A percentile compares a stretch with the other conserved stretches of the same genome.
phyloP scores from a whole-genome alignment of 2,329 filamentous ascomycete genomes.

The Ascochyta koolunga region DNA sequence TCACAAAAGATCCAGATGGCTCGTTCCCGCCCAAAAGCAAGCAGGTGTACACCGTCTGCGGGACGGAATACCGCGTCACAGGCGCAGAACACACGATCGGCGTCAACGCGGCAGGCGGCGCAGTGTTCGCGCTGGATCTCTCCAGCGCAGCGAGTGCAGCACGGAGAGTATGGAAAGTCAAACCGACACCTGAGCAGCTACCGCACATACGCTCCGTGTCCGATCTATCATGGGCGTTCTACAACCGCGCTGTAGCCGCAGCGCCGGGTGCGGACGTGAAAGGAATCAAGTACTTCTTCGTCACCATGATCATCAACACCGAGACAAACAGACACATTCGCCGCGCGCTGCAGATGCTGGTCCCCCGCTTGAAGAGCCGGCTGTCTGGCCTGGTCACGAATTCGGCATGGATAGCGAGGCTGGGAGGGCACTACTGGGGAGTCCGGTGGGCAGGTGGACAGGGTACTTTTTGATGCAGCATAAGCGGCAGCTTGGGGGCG shows the following conservation, averaged over 20 bases:
- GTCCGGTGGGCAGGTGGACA: conserved; percentile 21
- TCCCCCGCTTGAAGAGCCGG: not conserved
- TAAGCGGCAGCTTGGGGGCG: conserved; percentile 19
- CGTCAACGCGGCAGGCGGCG: conserved; percentile 15
- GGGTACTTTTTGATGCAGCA: conserved; percentile 24
- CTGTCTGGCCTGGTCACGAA: conserved; percentile 22
- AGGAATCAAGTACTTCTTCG: conserved; percentile 26
- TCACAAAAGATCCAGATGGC: not conserved
- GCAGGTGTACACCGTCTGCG: not conserved
- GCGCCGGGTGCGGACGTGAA: not conserved
- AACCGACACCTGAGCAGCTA: not conserved
- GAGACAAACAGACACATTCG: conserved; percentile 21
- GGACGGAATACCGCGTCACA: conserved; percentile 1
- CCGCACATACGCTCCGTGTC: not conserved
- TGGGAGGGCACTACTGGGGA: conserved; percentile 28
- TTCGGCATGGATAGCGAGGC: conserved; percentile 22
- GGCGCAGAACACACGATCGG: conserved; percentile 18
- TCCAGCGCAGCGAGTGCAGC: not conserved
- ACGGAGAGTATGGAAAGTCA: not conserved
- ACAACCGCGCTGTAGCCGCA: conserved; percentile 9
- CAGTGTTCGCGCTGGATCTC: conserved; percentile 11
- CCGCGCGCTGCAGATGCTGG: conserved; percentile 1
- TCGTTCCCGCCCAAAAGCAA: not conserved
- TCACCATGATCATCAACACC: conserved; percentile 16
- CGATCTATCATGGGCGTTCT: conserved; percentile 1